Conservation (phyloP, 2,329 filamentous ascomycete genomes). For the Byssothecium circinans region DNA sequence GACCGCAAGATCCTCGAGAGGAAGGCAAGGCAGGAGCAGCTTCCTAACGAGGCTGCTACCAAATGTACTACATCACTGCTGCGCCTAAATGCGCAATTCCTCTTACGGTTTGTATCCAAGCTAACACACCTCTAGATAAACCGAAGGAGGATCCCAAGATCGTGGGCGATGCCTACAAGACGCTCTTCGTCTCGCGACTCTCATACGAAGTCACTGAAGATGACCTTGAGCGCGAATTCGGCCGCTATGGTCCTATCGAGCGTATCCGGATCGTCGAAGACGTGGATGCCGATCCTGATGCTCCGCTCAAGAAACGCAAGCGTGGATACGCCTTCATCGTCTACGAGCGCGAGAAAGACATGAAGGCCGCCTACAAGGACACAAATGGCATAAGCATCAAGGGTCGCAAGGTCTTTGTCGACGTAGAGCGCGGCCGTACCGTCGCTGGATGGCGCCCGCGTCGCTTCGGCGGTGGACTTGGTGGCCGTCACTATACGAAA, state of each 20-base stretch:
- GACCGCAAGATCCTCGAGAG: slow-evolving; percentile 84
- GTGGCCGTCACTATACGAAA: slow-evolving; percentile 91
- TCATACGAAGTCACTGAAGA: slow-evolving; percentile 87
- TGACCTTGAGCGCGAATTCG: slow-evolving; percentile 91
- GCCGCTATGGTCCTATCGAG: slow-evolving; percentile 90
- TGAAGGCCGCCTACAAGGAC: slow-evolving; percentile 95
- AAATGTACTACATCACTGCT: slow-evolving; percentile 56
- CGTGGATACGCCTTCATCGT: slow-evolving; percentile 95
- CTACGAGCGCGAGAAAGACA: slow-evolving; percentile 95
- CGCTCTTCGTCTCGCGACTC: slow-evolving; percentile 85
- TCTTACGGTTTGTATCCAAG: neutral
- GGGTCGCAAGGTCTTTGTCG: slow-evolving; percentile 87
- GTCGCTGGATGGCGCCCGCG: slow-evolving; percentile 92
- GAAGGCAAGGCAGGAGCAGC: slow-evolving; percentile 65
- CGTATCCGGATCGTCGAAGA: slow-evolving; percentile 87
- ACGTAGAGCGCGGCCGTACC: slow-evolving; percentile 93
- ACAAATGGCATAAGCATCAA: slow-evolving; percentile 90
- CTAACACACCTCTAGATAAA: slow-evolving; percentile 61
- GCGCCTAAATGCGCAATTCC: neutral
- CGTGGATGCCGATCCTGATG: slow-evolving; percentile 67
- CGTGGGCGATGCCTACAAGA: slow-evolving; percentile 91
- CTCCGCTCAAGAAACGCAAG: slow-evolving; percentile 64
- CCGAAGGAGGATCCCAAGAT: slow-evolving; percentile 85
- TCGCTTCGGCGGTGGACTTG: slow-evolving; percentile 87
- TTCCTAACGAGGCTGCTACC: slow-evolving; percentile 65